These are phyloP conservation scores for Royoungia palumana DNA, from an alignment of 768 basidiomycete genomes.

Conservation along the genomic window DNA sequence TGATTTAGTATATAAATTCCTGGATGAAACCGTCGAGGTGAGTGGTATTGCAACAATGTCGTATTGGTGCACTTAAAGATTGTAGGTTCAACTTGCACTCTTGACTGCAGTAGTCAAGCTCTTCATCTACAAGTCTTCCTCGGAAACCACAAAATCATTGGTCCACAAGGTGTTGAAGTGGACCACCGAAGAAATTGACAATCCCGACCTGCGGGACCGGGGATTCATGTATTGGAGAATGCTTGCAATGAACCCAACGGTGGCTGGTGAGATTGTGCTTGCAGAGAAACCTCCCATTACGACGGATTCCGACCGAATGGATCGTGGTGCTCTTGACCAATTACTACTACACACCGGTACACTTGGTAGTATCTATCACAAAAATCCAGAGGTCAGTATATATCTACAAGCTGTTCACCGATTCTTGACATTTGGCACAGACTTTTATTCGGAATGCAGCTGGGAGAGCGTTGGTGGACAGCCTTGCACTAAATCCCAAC, in stretches of 20 bases:
- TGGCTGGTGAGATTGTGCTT: constrained; percentile 86
- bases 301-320: constrained; percentile 98
- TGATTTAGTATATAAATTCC: constrained; percentile 81
- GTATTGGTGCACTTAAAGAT: neutral
- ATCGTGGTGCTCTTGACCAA: constrained; percentile 93
- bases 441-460: constrained; percentile 92
- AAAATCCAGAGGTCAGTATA: constrained; percentile 80
- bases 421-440: constrained; percentile 36
- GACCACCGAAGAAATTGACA: constrained; percentile 97
- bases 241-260: constrained; percentile 86
- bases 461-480: constrained; percentile 80
- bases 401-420: neutral
- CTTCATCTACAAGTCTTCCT: constrained; percentile 85
- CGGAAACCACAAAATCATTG: constrained; percentile 81
- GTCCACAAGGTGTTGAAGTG: constrained; percentile 95
- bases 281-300: constrained; percentile 94
- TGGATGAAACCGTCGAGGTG: constrained; percentile 94
- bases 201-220: constrained; percentile 94
- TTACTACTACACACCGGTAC: constrained; percentile 91
- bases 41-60: constrained; percentile 15
- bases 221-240: constrained; percentile 99
- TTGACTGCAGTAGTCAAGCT: constrained; percentile 94
- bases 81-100: constrained; percentile 90
- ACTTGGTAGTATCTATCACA: constrained; percentile 94
- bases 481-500: constrained; percentile 82